These are phyloP conservation scores for Podochytrium sp. DNA, from an alignment of 192 early-diverging fungal genomes.

Conservation along the genomic window DNA sequence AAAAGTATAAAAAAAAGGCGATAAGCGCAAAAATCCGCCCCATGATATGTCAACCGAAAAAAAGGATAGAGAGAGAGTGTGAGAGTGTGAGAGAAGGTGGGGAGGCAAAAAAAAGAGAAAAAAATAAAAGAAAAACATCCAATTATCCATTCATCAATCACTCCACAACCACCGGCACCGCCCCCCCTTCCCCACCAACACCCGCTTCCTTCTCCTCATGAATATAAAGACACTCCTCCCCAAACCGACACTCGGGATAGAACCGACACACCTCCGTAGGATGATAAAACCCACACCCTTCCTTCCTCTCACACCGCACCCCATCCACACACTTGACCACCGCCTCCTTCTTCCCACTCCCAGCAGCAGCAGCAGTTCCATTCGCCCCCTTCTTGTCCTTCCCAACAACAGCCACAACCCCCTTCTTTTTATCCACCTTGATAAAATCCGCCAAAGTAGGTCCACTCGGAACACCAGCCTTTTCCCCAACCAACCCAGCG, in stretches of 20 bases:
- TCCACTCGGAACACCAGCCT: not conserved
- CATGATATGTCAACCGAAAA: not conserved
- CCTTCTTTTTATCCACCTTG: conserved; percentile 30
- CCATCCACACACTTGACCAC: not conserved
- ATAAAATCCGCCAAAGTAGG: conserved; percentile 24
- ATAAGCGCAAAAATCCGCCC: not conserved
- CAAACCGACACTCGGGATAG: not conserved
- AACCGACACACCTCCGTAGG: not conserved
- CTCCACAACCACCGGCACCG: not conserved
- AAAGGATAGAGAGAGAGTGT: not conserved
- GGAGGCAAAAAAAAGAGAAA: not conserved
- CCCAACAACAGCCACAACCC: conserved; percentile 6
- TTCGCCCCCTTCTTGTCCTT: not conserved
- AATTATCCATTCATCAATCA: not conserved
- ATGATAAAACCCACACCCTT: not conserved
- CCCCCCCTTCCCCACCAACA: not conserved
- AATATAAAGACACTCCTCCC: not conserved
- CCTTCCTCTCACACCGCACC: not conserved
- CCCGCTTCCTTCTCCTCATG: not conserved
- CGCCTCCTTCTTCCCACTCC: not conserved
- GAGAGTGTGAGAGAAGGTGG: not conserved
- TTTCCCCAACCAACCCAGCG: not conserved
- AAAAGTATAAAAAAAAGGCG: not conserved
- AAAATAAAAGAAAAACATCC: not conserved
- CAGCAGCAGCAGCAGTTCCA: not conserved